Base-by-base conservation (phyloP, 495 filamentous ascomycete species). In the Immersiella caudata region DNA sequence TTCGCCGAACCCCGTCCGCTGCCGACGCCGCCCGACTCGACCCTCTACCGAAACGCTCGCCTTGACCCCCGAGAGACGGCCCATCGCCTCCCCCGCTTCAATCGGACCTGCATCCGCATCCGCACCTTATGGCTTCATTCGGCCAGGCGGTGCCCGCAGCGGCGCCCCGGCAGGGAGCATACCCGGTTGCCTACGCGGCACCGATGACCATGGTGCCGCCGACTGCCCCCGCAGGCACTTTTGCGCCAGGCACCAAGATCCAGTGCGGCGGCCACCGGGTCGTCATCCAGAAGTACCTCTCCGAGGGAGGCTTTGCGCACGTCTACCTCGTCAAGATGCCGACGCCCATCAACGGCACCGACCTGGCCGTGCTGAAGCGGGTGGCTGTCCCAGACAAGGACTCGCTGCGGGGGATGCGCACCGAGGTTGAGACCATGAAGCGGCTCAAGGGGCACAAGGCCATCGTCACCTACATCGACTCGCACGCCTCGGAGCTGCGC, bases 381-480 rank as follows among this genome's bases (percentile, higher is more conserved):
- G 95, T 99, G 54, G 95, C 96, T n/a, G 95, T 98, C 35, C 92
- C 96, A 50, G 95, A 99, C 76, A 97, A 95, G 83, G 89, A 95
- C 71, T 86, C 93, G 60, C 84, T 99, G 76, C 91, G 93, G 29
- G 93, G 89, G 77, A 97, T 98, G 95, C 90, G 96, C 74, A 98
- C 90, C 66, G 95, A 99, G 84, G 95, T 98, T 62, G 95, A 99
- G 80, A 99, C 95, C 21, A 99, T 99, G 95, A 99, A 99, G 87
- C 92, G 94, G 74, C 82, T 99, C 67, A 96, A 96, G 84, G 96
- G 96, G 36, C 95, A 97, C 82, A 88, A 87, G 61, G 90, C 95
- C 69, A 97, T 99, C 74, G 95, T 99, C 72, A 97, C 90, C 59
- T 99, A 99, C 78, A 92, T 98, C 77, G 95, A 99, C 82, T 97